Conservation (phyloP, 352 stramenopile genomes). For the Phytopythium mirpurense region DNA sequence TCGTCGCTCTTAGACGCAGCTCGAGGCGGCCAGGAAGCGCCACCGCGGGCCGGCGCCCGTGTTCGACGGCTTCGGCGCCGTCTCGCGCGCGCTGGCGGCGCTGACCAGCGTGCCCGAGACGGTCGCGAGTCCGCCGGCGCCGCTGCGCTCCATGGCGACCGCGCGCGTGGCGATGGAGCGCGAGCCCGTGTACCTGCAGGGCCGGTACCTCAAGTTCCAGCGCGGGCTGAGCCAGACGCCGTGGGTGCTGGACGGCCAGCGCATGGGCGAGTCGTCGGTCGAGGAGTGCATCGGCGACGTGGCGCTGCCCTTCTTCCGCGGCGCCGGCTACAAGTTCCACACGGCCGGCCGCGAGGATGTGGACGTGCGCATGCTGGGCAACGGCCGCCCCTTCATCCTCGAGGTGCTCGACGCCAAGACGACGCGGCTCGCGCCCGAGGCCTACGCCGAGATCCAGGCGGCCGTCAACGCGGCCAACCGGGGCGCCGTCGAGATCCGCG, state of each 20-base stretch:
- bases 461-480: conserved; percentile 66
- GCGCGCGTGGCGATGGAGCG: conserved; percentile 50
- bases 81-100: conserved; percentile 50
- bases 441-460: conserved; percentile 49
- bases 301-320: conserved; percentile 59
- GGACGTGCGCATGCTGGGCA: conserved; percentile 96
- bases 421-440: conserved; percentile 42
- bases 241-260: conserved; percentile 85
- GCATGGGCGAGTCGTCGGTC: conserved; percentile 85
- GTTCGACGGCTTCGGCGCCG: conserved; percentile 74
- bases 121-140: conserved; percentile 49
- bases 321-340: conserved; percentile 92
- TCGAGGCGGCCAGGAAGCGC: conserved; percentile 63
- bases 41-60: conserved; percentile 50
- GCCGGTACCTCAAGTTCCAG: conserved; percentile 89
- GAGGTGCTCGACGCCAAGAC: conserved; percentile 82
- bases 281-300: conserved; percentile 85
- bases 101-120: conserved; percentile 43
- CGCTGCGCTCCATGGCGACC: conserved; percentile 29
- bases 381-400: conserved; percentile 90
- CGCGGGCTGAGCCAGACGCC: conserved; percentile 88
- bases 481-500: conserved; percentile 79
- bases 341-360: conserved; percentile 96
- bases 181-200: conserved; percentile 84
- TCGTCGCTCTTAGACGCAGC: conserved; percentile 34